These are phyloP conservation scores for Microascus cirrosus DNA, from an alignment of 2,329 filamentous ascomycete species.

Conservation along the genomic window DNA sequence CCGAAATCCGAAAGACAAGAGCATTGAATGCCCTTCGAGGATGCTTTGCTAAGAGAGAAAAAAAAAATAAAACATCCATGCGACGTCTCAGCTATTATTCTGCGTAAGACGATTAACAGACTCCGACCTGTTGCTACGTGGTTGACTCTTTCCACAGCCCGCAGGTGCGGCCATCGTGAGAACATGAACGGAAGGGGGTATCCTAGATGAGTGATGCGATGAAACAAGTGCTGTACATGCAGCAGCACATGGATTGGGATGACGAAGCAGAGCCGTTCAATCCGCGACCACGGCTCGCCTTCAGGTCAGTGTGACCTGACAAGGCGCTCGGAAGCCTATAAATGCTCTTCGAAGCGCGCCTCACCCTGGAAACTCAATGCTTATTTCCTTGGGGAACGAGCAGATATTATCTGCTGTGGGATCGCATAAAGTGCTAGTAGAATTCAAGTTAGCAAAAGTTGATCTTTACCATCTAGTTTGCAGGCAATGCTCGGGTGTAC, in stretches of 20 bases:
- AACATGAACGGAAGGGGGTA: background rate
- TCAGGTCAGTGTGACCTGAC: background rate
- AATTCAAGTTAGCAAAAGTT: background rate
- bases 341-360: background rate
- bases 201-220: background rate
- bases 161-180: background rate
- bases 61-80: background rate
- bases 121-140: background rate
- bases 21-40: background rate
- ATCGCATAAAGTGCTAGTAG: slow-evolving; percentile 13
- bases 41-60: background rate
- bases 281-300: background rate
- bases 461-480: background rate
- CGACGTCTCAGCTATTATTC: background rate
- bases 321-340: background rate
- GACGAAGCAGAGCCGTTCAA: background rate
- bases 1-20: background rate
- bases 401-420: slow-evolving; percentile 9
- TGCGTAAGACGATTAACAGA: background rate
- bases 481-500: background rate
- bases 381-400: background rate
- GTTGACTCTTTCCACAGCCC: background rate
- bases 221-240: background rate
- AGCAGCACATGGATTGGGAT: background rate
- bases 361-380: background rate